phyloP scores from a whole-genome alignment of 2,329 filamentous ascomycete genomes.

The Aspergillus pseudonomiae region DNA sequence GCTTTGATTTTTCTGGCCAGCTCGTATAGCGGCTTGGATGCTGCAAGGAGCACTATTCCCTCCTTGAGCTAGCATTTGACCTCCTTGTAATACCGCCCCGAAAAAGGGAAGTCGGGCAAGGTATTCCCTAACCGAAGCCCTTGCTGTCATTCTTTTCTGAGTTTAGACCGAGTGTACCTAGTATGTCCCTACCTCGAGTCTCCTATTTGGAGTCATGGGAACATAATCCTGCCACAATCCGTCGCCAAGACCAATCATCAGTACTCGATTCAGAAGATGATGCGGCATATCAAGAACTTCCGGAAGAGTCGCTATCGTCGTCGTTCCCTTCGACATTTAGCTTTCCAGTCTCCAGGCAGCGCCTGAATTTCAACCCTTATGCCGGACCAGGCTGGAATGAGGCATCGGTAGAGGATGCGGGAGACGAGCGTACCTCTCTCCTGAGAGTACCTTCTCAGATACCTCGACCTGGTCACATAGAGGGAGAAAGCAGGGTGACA shows the following conservation, averaged over 20 bases:
- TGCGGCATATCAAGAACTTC: conserved; percentile 32
- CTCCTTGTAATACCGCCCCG: not conserved
- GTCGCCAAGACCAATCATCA: conserved; percentile 26
- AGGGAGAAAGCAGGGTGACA: conserved; percentile 10
- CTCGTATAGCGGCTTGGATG: not conserved
- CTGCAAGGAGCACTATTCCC: not conserved
- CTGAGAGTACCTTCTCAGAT: conserved; percentile 24
- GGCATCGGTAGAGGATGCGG: conserved; percentile 29
- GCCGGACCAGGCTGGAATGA: conserved; percentile 42
- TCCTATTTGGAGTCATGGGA: conserved; percentile 50
- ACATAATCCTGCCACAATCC: conserved; percentile 33
- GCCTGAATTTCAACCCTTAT: conserved; percentile 49
- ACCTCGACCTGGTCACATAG: conserved; percentile 23
- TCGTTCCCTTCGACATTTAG: conserved; percentile 40
- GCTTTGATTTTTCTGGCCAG: not conserved
- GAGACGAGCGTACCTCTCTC: conserved; percentile 32
- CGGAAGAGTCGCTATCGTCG: conserved; percentile 34
- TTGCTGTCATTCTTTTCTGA: not conserved
- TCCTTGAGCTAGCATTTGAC: not conserved
- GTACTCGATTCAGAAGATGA: conserved; percentile 31
- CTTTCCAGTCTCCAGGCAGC: conserved; percentile 26
- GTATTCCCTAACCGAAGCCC: not conserved
- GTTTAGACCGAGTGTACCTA: conserved; percentile 9
- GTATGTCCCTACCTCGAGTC: conserved; percentile 48
- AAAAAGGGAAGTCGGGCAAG: not conserved